These are phyloP conservation scores for Mallotus nudiflorus DNA, from an alignment of 345 rosid species.

Conservation along the genomic window DNA sequence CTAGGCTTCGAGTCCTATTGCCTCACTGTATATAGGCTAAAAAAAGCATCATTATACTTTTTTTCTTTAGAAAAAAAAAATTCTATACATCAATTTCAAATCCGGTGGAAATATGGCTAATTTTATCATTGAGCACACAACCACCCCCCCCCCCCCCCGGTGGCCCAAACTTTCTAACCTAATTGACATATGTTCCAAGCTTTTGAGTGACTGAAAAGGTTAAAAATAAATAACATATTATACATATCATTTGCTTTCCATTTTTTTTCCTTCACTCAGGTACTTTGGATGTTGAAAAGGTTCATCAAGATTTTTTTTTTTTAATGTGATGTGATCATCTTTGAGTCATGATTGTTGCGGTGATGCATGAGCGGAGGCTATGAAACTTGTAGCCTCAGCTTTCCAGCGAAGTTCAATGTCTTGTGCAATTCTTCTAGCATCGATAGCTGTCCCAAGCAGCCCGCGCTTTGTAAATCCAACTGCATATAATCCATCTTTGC, in stretches of 20 bases:
- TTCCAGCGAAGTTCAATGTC: constrained; percentile 52
- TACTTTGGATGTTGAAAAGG: neutral
- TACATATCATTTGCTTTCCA: neutral
- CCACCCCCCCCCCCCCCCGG: too few relatives aligned
- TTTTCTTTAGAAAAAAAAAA: too few relatives aligned
- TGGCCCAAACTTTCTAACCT: neutral
- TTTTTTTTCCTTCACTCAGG: neutral
- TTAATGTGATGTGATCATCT: neutral
- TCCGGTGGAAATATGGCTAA: neutral
- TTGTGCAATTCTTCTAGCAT: constrained; percentile 63
- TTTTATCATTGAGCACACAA: neutral
- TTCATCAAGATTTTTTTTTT: neutral
- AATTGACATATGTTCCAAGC: neutral
- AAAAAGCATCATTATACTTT: too few relatives aligned
- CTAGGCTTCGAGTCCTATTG: too few relatives aligned
- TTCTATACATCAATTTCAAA: neutral
- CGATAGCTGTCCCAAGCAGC: constrained; percentile 69
- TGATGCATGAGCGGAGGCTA: constrained; percentile 9
- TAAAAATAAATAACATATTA: neutral
- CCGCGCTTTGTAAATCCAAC: constrained; percentile 84
- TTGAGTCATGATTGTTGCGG: neutral
- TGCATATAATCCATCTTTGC: constrained; percentile 68
- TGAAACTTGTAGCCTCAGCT: constrained; percentile 24
- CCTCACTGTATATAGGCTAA: too few relatives aligned
- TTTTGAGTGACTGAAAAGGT: neutral